Evolutionary conservation across 2,329 filamentous ascomycete genomes (phyloP).

Genomic region (Neonectria faginata): DNA sequence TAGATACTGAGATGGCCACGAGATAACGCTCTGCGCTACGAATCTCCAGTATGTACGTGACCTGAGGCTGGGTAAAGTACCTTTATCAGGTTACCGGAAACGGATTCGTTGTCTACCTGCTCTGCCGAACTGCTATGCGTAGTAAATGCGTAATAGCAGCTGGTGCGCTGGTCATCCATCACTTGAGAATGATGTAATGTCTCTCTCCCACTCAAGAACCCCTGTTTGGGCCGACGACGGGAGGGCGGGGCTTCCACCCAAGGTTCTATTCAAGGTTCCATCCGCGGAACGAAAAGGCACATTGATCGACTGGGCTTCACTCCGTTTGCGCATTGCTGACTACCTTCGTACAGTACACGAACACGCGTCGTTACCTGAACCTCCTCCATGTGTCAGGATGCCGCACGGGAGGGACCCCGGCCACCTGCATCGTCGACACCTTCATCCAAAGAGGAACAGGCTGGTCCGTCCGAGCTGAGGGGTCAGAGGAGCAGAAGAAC

Average conservation of each 20-base stretch:
- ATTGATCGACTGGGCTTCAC: not conserved
- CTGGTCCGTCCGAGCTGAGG: not conserved
- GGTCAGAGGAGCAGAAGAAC: not conserved
- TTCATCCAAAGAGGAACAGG: not conserved
- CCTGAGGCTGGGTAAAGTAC: not conserved
- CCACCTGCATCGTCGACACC: not conserved
- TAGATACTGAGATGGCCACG: not conserved
- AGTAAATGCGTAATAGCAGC: not conserved
- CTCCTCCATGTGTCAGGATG: slow-evolving; percentile 20
- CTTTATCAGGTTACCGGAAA: not conserved
- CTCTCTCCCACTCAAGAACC: not conserved
- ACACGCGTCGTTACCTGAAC: slow-evolving; percentile 4
- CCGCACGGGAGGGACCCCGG: slow-evolving; percentile 17
- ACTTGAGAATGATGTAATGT: slow-evolving; percentile 20
- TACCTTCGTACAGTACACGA: too few species aligned
- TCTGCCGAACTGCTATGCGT: not conserved
- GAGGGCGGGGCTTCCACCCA: slow-evolving; percentile 13
- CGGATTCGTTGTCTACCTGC: not conserved
- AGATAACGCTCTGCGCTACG: not conserved
- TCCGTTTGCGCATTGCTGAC: not conserved
- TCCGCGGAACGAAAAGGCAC: not conserved
- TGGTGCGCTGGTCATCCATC: slow-evolving; percentile 8
- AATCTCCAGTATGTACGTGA: too few species aligned
- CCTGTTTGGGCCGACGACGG: not conserved
- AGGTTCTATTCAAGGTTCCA: slow-evolving; percentile 18